Base-by-base conservation (phyloP, 1,284 basidiomycete genomes). In the Rhodofomes roseus region DNA sequence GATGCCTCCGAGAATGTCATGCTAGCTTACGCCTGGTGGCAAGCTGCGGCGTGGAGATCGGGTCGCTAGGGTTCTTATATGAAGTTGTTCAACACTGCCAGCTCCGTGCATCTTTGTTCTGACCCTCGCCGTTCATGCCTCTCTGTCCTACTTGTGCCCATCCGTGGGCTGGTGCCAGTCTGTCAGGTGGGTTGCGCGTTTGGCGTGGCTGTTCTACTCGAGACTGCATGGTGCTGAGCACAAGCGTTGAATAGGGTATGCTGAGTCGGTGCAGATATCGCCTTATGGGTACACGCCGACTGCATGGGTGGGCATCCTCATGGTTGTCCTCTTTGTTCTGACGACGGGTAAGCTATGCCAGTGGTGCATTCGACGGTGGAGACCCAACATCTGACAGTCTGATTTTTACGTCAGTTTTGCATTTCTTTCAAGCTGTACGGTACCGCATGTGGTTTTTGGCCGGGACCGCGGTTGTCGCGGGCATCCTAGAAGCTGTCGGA, bases 361-460 rank as follows among this genome's bases (percentile, higher is more conserved):
- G n/a, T 6, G 7, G 12, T 23, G 3, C 50, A 16, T 16, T 18
- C 29, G 1, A 9, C 6, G 4, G 27, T 16, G 6, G 16, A 14
- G n/a, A 36, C 4, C 4, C 4, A 14, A 29, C 16, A 16, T 11
- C 5, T 16, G 22, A 7, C 11, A n/a, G n/a, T n/a, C 22, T 23
- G 20, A 36, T 36, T 2, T 31, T 22, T n/a, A 14, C 43, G 7
- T n/a, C 31, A 79, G 78, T 70, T 7, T 52, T 75, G 1, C 78
- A 79, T 57, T 34, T 74, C 5, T 62, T 60, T 18, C 71, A 78
- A 58, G 65, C 73, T 2, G 27, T 73, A 25, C 65, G 66, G 23
- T 75, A 64, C 22, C 71, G 73, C n/a, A 46, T 76, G 29, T 79
- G 77, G 75, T 80, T 73, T 71, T 60, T 80, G 3, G 40, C 77